These are phyloP conservation scores for Rhizopogon vesiculosus DNA, from an alignment of 768 basidiomycete genomes.

Conservation along the genomic window DNA sequence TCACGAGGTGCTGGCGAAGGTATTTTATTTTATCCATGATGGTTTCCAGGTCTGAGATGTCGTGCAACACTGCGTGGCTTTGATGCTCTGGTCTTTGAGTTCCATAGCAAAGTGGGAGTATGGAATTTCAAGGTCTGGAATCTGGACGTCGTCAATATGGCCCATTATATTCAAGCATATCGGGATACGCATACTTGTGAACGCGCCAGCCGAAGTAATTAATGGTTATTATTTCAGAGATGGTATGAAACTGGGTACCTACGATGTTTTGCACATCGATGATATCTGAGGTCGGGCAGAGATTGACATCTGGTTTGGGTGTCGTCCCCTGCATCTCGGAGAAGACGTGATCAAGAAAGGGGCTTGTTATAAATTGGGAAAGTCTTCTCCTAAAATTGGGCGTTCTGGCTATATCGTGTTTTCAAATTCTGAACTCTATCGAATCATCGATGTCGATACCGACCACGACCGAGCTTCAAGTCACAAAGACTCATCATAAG, in stretches of 20 bases:
- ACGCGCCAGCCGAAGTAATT: background rate
- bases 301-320: background rate
- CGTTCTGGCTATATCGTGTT: no score
- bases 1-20: conserved; percentile 8
- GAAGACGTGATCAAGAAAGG: no score
- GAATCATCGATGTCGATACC: no score
- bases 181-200: background rate
- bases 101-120: conserved; percentile 5
- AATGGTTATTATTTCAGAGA: background rate
- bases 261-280: background rate
- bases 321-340: no score
- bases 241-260: background rate
- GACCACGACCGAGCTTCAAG: no score
- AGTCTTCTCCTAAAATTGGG: no score
- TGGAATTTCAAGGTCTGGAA: background rate
- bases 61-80: conserved; percentile 5
- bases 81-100: conserved; percentile 6
- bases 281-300: background rate
- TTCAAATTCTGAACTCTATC: no score
- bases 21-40: conserved; percentile 9
- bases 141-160: background rate
- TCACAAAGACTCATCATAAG: no score
- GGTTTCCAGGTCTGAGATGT: conserved; percentile 9
- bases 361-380: no score
- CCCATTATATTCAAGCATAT: no score